A percentile compares a stretch with the other conserved stretches of the same genome.
These are phyloP conservation scores for Suhomyces taliae DNA, from an alignment of 1,139 yeast genomes.

Conservation along the genomic window DNA sequence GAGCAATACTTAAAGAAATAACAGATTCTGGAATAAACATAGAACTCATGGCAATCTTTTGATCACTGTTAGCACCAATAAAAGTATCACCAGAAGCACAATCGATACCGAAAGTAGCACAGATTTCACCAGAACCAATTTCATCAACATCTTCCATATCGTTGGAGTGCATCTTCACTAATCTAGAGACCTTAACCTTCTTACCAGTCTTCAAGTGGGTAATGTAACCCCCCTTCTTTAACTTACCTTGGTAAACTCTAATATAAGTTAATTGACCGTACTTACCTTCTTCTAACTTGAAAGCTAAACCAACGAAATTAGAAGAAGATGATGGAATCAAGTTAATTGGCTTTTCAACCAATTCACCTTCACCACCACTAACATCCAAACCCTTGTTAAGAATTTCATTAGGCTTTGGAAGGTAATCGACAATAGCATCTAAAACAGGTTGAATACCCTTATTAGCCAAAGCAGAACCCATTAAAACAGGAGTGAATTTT, in stretches of 20 bases:
- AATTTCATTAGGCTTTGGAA: constrained; percentile 93
- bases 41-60: constrained; percentile 86
- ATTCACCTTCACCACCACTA: constrained; percentile 33
- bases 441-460: constrained; percentile 92
- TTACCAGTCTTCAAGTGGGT: constrained; percentile 90
- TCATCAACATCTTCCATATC: constrained; percentile 98
- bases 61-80: constrained; percentile 67
- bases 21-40: constrained; percentile 99
- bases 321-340: constrained; percentile 70
- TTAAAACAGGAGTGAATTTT: constrained; percentile 94
- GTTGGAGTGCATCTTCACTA: constrained; percentile 97
- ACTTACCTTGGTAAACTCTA: constrained; percentile 94
- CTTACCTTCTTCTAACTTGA: constrained; percentile 96
- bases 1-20: constrained; percentile 85
- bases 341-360: constrained; percentile 68
- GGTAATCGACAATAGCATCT: constrained; percentile 93
- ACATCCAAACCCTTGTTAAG: constrained; percentile 87
- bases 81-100: constrained; percentile 99
- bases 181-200: constrained; percentile 89
- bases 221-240: constrained; percentile 87
- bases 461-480: constrained; percentile 98
- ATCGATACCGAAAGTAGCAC: constrained; percentile 98
- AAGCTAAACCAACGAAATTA: constrained; percentile 95
- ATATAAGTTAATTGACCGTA: constrained; percentile 96
- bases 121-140: constrained; percentile 96